phyloP scores from a whole-genome alignment of 2,329 filamentous ascomycete species.

The Helminthosporium solani region DNA sequence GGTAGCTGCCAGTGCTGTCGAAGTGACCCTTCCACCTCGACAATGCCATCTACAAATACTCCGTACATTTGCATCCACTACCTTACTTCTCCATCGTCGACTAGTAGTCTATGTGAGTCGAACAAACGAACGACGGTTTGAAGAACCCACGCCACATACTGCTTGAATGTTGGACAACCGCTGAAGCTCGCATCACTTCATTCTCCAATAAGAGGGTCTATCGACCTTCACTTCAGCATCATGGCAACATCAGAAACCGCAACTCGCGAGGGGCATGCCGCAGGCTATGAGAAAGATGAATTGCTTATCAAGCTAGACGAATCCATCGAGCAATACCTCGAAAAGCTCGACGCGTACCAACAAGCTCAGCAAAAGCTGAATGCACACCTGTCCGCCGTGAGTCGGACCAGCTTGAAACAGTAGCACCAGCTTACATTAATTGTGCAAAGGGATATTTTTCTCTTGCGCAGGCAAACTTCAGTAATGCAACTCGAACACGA shows the following conservation, averaged over 20 bases:
- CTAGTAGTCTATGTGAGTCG: too few relatives aligned
- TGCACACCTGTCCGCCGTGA: conserved; percentile 56
- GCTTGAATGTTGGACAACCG: too few relatives aligned
- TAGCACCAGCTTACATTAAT: conserved; percentile 2
- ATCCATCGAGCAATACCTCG: conserved; percentile 66
- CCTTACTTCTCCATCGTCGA: too few relatives aligned
- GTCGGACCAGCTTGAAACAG: background rate
- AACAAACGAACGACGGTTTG: too few relatives aligned
- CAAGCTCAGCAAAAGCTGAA: conserved; percentile 57
- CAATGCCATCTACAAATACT: background rate
- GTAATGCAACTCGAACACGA: conserved; percentile 60
- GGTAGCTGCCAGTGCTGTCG: conserved; percentile 1
- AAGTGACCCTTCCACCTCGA: background rate
- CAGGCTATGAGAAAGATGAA: conserved; percentile 17
- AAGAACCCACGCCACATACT: too few relatives aligned
- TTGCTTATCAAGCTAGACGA: conserved; percentile 56
- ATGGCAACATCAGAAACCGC: conserved; percentile 13
- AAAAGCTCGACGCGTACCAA: conserved; percentile 67
- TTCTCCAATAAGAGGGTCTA: background rate
- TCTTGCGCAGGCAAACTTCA: conserved; percentile 75
- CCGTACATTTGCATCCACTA: too few relatives aligned
- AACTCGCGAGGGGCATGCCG: background rate
- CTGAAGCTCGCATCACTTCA: background rate
- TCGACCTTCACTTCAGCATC: background rate
- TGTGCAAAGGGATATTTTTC: conserved; percentile 46